Evolutionary conservation across 805 yeast species (phyloP).

Genomic region (Zygosaccharomyces siamensis): DNA sequence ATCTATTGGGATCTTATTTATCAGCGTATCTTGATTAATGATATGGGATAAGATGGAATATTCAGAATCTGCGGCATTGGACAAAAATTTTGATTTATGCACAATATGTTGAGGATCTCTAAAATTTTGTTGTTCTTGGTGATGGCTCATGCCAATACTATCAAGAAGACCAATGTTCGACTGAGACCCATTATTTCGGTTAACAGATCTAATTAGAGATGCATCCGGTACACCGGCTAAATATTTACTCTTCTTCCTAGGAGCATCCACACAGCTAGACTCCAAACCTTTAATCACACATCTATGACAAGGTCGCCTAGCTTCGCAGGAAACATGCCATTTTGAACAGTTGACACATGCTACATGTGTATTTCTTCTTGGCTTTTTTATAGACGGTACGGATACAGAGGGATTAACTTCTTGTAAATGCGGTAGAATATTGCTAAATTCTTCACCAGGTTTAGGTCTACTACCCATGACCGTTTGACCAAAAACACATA

Average conservation of each 20-base stretch:
- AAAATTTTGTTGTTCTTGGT: conserved; percentile 23
- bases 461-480: neutral
- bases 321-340: conserved; percentile 90
- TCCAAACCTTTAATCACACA: conserved; percentile 68
- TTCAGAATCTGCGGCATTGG: conserved; percentile 69
- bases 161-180: neutral
- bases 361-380: conserved; percentile 56
- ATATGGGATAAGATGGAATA: conserved; percentile 65
- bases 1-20: conserved; percentile 27
- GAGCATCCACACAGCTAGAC: conserved; percentile 80
- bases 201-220: conserved; percentile 16
- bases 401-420: neutral
- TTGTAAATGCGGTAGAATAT: neutral
- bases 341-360: conserved; percentile 91
- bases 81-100: conserved; percentile 46
- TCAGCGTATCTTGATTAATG: conserved; percentile 39
- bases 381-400: conserved; percentile 6
- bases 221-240: conserved; percentile 53
- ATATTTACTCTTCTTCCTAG: conserved; percentile 80
- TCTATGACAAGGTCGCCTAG: conserved; percentile 71
- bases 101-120: conserved; percentile 22
- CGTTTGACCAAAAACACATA: neutral
- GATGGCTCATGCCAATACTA: conserved; percentile 7
- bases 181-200: neutral
- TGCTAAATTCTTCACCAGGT: conserved; percentile 1